Base-by-base conservation (phyloP, 2,329 filamentous ascomycete species). In the Aaosphaeria pasadenensis region DNA sequence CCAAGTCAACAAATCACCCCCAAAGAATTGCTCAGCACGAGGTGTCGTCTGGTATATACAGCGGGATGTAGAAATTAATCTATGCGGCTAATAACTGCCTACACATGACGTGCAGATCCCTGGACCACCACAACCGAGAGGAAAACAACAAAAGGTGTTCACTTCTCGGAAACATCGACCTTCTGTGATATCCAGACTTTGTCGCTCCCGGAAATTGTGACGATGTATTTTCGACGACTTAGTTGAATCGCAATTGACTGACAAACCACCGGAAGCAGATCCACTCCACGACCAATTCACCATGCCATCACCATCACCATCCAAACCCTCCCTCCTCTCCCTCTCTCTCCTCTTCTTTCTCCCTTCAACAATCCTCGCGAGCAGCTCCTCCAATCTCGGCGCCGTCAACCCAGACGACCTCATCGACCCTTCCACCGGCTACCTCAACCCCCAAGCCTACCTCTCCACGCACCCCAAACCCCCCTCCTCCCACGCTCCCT, bases 361-460 rank as follows among this genome's bases (percentile, higher is more conserved):
- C 38, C 31, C 45, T 28, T 17, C 17, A 39, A 35, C 40, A 17
- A 29, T 45, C 42, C 11, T 31, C 42, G 6, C 30, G 29, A 11
- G 30, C 42, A 42, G 38, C 29, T 38, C 30, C 24, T 40, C 44
- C 4, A 46, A 49, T 4, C 29, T 53, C n/a, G 58, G 54, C 40
- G 43, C 53, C 13, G 11, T 59, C 6, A 40, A 56, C 33, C 55
- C 56, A 24, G 43, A 56, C 35, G 11, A 51, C 17, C 38, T 45
- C 4, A 48, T 59, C 33, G 33, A 36, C 33, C 33, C 33, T 9
- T n/a, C n/a, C 9, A 36, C 33, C 33, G 33, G 33, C 33, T 9
- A 9, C 33, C 33, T 36, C 9, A 36, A 36, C 7, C 33, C 33
- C 9, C 33, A 36, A 4, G 33, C 33, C 33, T 36, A 36, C 9